Conservation (phyloP, 192 early-diverging fungal species). For the Rhizophagus clarus region DNA sequence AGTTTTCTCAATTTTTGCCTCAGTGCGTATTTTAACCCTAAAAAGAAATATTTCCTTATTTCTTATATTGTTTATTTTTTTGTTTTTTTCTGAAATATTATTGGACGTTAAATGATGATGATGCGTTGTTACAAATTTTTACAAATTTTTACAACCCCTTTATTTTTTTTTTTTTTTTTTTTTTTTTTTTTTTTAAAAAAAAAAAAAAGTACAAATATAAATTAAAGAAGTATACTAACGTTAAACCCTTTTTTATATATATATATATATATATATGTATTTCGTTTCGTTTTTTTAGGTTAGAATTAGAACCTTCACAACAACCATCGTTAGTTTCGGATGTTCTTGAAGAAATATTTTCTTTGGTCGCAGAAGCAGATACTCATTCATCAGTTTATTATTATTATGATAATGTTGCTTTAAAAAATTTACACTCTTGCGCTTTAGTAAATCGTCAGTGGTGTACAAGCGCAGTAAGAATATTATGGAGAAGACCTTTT, state of each 20-base stretch:
- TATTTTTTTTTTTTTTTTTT: too few relatives aligned
- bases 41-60: background rate
- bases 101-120: background rate
- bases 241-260: background rate
- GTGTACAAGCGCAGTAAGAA: slow-evolving; percentile 3
- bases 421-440: slow-evolving; percentile 20
- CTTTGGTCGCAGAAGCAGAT: background rate
- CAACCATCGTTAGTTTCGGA: background rate
- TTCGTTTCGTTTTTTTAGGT: too few relatives aligned
- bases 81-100: background rate
- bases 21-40: background rate
- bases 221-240: background rate
- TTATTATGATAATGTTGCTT: slow-evolving; percentile 7
- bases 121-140: too few relatives aligned
- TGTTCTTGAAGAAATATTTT: slow-evolving; percentile 5
- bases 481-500: slow-evolving; percentile 8
- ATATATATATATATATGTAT: too few relatives aligned
- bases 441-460: background rate
- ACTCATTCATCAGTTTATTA: background rate
- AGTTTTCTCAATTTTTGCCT: slow-evolving; percentile 1
- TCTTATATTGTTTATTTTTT: background rate
- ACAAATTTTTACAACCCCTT: too few relatives aligned
- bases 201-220: too few relatives aligned
- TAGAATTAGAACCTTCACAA: background rate
- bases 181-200: too few relatives aligned